phyloP scores from a whole-genome alignment of 139 green algal genomes.

The Asterochloris sp. region DNA sequence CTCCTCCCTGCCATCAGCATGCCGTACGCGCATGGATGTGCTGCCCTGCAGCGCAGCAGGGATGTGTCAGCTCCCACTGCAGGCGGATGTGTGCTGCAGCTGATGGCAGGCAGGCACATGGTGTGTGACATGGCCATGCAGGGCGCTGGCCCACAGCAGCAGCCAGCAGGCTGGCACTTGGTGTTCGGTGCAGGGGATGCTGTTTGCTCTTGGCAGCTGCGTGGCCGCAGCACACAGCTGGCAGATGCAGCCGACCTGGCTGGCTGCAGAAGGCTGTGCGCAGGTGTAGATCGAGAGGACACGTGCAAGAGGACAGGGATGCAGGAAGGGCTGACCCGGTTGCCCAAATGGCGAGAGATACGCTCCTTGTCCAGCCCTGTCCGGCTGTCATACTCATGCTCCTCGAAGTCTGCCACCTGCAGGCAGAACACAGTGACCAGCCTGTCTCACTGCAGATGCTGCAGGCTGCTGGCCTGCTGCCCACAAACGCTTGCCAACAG shows the following conservation, averaged over 20 bases:
- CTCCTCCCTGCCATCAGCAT: slow-evolving; percentile 3
- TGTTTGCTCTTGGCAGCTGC: not conserved
- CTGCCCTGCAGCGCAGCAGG: not conserved
- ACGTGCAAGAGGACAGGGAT: not conserved
- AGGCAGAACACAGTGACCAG: not conserved
- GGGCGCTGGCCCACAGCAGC: not conserved
- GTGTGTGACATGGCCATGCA: not conserved
- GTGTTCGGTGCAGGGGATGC: not conserved
- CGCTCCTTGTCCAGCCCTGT: slow-evolving; percentile 3
- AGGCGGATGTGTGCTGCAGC: not conserved
- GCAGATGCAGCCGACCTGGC: not conserved
- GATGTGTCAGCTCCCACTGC: not conserved
- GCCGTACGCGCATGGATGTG: not conserved
- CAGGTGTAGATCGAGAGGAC: not conserved
- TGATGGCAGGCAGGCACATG: not conserved
- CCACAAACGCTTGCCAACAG: no score
- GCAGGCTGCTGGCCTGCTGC: no score
- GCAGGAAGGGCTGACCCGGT: not conserved
- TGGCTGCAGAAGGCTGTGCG: not conserved
- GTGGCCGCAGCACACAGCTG: not conserved
- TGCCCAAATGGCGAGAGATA: not conserved
- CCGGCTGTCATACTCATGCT: not conserved
- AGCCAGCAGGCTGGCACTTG: not conserved
- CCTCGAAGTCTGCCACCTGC: slow-evolving; percentile 5
- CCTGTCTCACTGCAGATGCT: no score